Conservation (phyloP, 306 rosid species). For the Corylus heterophylla region DNA sequence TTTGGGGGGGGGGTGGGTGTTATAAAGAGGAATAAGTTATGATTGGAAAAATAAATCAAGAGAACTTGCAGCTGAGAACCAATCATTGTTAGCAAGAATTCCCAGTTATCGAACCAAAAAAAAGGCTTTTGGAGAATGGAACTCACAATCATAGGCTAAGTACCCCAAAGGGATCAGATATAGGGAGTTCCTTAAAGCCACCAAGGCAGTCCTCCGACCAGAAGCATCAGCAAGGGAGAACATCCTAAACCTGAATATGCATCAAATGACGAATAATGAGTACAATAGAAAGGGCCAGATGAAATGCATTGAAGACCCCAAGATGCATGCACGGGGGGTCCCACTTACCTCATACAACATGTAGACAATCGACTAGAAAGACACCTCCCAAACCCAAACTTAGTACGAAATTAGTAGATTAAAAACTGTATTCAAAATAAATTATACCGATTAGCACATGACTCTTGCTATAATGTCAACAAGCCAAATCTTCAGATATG, state of each 20-base stretch:
- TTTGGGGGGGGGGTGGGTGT: too few species aligned
- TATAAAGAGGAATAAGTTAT: not conserved
- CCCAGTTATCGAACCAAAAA: too few species aligned
- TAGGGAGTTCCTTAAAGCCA: slow-evolving; percentile 85
- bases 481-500: not conserved
- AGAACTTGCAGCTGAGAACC: not conserved
- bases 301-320: not conserved
- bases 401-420: not conserved
- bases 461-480: not conserved
- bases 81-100: slow-evolving; percentile 3
- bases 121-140: slow-evolving; percentile 12
- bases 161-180: slow-evolving; percentile 91
- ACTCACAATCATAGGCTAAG: slow-evolving; percentile 95
- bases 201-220: slow-evolving; percentile 76
- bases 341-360: not conserved
- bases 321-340: not conserved
- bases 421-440: not conserved
- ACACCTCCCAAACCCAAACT: not conserved
- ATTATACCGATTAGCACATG: not conserved
- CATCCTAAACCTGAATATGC: slow-evolving; percentile 79
- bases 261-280: slow-evolving; percentile 13
- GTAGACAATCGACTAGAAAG: not conserved
- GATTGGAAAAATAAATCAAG: not conserved
- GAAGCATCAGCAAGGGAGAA: slow-evolving; percentile 82
- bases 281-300: slow-evolving; percentile 1